phyloP scores from a whole-genome alignment of 441 rosid species.

The Populus hybrid region DNA sequence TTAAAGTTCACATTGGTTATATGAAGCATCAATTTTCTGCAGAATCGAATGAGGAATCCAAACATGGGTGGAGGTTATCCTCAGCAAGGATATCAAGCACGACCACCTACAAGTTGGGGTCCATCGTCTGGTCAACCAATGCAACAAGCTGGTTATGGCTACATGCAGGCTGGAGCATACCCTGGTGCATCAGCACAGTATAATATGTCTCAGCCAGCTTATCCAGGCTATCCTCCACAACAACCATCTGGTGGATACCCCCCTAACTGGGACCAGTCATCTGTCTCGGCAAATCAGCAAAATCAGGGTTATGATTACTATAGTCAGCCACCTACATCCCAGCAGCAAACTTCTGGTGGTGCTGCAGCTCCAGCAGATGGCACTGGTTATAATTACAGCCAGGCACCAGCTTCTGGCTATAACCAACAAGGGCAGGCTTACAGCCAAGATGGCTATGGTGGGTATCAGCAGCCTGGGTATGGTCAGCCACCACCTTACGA shows the following conservation, averaged over 20 bases:
- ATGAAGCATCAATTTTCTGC: slow-evolving; percentile 40
- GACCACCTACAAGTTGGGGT: slow-evolving; percentile 80
- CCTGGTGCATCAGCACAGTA: slow-evolving; percentile 76
- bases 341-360: slow-evolving; percentile 60
- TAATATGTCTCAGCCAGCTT: slow-evolving; percentile 65
- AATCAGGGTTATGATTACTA: slow-evolving; percentile 86
- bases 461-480: slow-evolving; percentile 75
- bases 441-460: slow-evolving; percentile 79
- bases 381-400: slow-evolving; percentile 67
- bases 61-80: slow-evolving; percentile 82
- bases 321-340: slow-evolving; percentile 59
- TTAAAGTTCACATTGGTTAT: slow-evolving; percentile 30
- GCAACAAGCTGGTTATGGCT: slow-evolving; percentile 88
- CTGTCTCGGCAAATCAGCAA: slow-evolving; percentile 61
- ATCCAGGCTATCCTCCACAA: slow-evolving; percentile 78
- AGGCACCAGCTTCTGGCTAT: slow-evolving; percentile 67
- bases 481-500: slow-evolving; percentile 71
- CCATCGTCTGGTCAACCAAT: slow-evolving; percentile 60
- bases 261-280: slow-evolving; percentile 80
- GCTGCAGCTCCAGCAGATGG: slow-evolving; percentile 57
- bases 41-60: slow-evolving; percentile 85
- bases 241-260: slow-evolving; percentile 76
- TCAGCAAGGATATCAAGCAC: slow-evolving; percentile 87
- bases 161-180: slow-evolving; percentile 82
- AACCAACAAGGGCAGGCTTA: slow-evolving; percentile 76